phyloP scores from a whole-genome alignment of 75 land plant genomes.

The Chamaecyparis obtusa region DNA sequence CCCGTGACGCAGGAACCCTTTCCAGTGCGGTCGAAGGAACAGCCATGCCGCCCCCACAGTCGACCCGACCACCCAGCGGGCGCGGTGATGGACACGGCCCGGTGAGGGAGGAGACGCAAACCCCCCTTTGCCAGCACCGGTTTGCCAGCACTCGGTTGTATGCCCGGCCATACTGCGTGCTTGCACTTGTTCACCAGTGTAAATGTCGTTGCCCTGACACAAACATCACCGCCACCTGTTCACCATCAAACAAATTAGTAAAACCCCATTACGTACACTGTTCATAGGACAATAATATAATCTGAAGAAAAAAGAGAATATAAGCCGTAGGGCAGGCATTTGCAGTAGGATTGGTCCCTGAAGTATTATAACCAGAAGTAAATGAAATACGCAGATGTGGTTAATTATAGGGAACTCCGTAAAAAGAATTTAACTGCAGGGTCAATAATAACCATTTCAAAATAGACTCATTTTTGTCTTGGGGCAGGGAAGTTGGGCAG shows the following conservation, averaged over 20 bases:
- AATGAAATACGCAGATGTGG: no score
- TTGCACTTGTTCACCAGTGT: conserved; percentile 57
- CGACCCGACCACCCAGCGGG: conserved; percentile 80
- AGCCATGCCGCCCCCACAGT: conserved; percentile 90
- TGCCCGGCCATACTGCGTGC: conserved; percentile 71
- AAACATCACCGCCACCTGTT: background rate
- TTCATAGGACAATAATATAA: no score
- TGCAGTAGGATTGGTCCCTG: no score
- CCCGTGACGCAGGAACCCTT: conserved; percentile 66
- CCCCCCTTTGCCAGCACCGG: conserved; percentile 65
- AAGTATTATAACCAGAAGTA: no score
- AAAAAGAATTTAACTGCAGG: no score
- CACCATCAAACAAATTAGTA: background rate
- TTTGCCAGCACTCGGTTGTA: conserved; percentile 65
- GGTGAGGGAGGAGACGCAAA: conserved; percentile 44
- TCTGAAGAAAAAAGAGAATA: no score
- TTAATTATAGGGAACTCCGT: no score
- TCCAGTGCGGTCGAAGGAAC: conserved; percentile 60
- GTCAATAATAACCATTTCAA: no score
- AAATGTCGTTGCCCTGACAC: conserved; percentile 28
- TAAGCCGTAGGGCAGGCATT: no score
- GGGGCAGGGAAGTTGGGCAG: no score
- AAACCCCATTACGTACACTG: background rate
- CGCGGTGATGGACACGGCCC: conserved; percentile 35
- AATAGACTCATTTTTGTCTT: no score